phyloP scores from a whole-genome alignment of 495 filamentous ascomycete genomes.

The Trichocladium uniseriatum region DNA sequence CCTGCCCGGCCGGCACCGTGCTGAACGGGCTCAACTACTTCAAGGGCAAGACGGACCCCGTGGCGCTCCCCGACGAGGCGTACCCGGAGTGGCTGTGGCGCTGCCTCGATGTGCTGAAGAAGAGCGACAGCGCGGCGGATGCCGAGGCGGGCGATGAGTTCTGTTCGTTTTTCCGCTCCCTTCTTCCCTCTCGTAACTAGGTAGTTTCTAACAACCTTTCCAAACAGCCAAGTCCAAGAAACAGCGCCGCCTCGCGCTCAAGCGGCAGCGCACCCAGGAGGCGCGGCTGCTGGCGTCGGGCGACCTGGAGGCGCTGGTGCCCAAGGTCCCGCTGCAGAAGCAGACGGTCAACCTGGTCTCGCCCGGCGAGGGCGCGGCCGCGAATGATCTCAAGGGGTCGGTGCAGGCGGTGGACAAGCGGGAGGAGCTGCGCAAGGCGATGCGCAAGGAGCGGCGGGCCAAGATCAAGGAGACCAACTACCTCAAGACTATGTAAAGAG shows the following conservation, averaged over 20 bases:
- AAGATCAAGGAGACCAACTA: conserved; percentile 91
- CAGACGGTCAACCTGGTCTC: conserved; percentile 75
- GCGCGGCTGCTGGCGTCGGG: conserved; percentile 55
- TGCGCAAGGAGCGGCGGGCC: conserved; percentile 63
- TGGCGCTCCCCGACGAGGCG: conserved; percentile 71
- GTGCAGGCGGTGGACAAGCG: conserved; percentile 48
- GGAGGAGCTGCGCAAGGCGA: conserved; percentile 56
- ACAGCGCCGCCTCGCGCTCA: conserved; percentile 57
- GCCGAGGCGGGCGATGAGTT: conserved; percentile 53
- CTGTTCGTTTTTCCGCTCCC: conserved; percentile 47
- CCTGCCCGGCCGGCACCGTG: conserved; percentile 57
- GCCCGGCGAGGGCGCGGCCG: conserved; percentile 47
- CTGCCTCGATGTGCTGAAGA: conserved; percentile 52
- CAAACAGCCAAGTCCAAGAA: conserved; percentile 69
- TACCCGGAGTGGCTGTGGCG: conserved; percentile 92
- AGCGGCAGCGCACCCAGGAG: conserved; percentile 53
- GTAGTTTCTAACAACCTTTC: too few relatives aligned
- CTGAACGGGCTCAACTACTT: conserved; percentile 80
- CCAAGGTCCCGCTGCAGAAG: conserved; percentile 71
- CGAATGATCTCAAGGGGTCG: conserved; percentile 46
- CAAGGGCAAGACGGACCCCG: conserved; percentile 57
- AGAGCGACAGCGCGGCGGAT: conserved; percentile 26
- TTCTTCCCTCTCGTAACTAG: not conserved
- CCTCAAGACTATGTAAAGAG: conserved; percentile 63
- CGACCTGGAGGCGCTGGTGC: conserved; percentile 53